Base-by-base conservation (phyloP, 2,329 filamentous ascomycete genomes). In the Pseudogymnoascus pannorum region DNA sequence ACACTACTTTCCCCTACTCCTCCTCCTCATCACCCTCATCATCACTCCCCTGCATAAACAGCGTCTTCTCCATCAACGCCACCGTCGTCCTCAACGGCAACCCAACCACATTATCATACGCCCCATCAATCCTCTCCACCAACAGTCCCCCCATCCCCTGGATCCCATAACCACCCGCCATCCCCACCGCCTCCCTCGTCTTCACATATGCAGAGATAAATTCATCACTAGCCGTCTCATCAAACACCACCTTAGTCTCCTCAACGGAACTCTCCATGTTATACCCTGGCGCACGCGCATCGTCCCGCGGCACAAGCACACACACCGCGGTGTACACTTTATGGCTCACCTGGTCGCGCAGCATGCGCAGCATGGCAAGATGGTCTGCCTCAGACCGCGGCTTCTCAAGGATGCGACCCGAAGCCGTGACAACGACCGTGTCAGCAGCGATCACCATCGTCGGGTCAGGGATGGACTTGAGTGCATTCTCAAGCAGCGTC, bases 151-250 rank as follows among this genome's bases (percentile, higher is more conserved):
- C 94, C 9, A 93, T 79, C 0, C 93, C 94, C 75, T 99, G 94
- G 60, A 99, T 84, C 1, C 91, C 94, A 74, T 99, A 99, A 0
- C 94, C 94, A 2, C 94, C 94, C 0, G 94, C 94, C 79, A 97
- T 99, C 75, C 97, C 94, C 9, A 86, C 92, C 1, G 94, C 94
- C 78, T 99, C 94, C 61, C 93, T 81, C 20, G 93, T 97, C 70
- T 81, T 82, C 62, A 92, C 88, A 72, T 92, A 92, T 2, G 77
- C 57, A 68, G 91, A 78, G 63, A 97, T 87, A 67, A 96, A 82
- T 63, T 96, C 92, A 76, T 99, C 93, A 12, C 85, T 85, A 4
- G 87, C 79, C 44, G 82, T 83, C 62, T 79, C 75, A 71, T 92
- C 91, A 75, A 99, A 99, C 71, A 83, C 85, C n/a, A 99, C 94